These are phyloP conservation scores for Blastocystis sp. DNA, from an alignment of 352 stramenopile species.

Conservation along the genomic window DNA sequence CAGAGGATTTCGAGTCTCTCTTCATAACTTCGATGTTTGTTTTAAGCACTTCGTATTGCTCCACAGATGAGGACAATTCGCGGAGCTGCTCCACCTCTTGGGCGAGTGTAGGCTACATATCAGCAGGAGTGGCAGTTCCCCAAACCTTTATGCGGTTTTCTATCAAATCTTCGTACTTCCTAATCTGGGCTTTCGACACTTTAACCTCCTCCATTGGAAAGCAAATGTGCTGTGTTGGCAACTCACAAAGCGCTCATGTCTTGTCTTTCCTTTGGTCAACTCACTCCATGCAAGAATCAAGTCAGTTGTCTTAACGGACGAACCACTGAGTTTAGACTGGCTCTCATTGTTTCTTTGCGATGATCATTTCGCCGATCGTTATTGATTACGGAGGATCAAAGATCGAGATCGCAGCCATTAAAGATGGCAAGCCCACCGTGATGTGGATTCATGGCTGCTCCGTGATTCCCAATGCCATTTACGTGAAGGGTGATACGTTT, in stretches of 20 bases:
- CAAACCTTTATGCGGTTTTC: slow-evolving; percentile 62
- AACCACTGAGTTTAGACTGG: no score
- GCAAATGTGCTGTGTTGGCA: no score
- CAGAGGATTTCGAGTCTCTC: neutral
- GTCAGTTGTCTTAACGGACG: no score
- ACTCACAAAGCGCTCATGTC: no score
- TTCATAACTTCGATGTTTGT: slow-evolving; percentile 66
- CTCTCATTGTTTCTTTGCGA: neutral
- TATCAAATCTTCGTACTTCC: slow-evolving; percentile 61
- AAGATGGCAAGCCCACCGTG: neutral
- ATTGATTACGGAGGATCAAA: neutral
- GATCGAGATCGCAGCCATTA: neutral
- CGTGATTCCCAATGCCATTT: neutral
- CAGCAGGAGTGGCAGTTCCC: neutral
- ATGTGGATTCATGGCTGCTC: neutral
- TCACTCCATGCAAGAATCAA: no score
- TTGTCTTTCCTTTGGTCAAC: no score
- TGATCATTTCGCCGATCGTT: neutral
- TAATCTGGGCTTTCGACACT: slow-evolving; percentile 37
- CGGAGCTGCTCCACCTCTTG: neutral
- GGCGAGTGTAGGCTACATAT: slow-evolving; percentile 35
- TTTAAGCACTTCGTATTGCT: slow-evolving; percentile 57
- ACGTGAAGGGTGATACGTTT: neutral
- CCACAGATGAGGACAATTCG: slow-evolving; percentile 11
- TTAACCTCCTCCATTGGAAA: neutral